Evolutionary conservation across 495 filamentous ascomycete genomes (phyloP), one percentile per base, ranked within the genome.

Genomic region (Cudoniella acicularis): DNA sequence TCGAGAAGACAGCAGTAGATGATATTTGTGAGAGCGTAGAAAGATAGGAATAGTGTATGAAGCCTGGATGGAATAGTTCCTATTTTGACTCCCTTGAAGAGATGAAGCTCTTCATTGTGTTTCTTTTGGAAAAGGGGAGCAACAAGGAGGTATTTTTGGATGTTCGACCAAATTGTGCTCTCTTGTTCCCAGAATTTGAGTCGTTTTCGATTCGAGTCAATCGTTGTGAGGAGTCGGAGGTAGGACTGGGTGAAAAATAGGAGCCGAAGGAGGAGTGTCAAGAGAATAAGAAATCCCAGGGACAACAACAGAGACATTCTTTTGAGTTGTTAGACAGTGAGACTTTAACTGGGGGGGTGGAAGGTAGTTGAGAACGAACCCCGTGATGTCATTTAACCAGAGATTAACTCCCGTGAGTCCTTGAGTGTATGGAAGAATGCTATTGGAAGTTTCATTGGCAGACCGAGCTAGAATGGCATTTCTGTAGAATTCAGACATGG

Each of bases 31-130:
- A 70, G 69, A 11, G 88, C 67, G 68, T 87, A 89, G 9, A 77
- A 77, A 17, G 80, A 64, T 2, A 97, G 76, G 47, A 95, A 76
- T 41, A 93, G 61, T 2, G 79, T 77, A 66, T 97, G 90, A 49
- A 96, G 81, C 3, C 92, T 83, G 45, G 86, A 89, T 3, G 92
- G 92, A 1, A 96, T 73, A 1, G 86, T 91, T 26, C 93, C 93
- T 62, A 96, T 79, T 69, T 90, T 91, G 64, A 94, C 54, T 47
- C 85, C 87, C n/a, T 81, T 75, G 4, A 88, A 92, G 4, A 96
- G 71, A 61, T 84, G 84, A 64, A 95, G 82, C 69, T 94, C 92
- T 49, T 86, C 83, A 72, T 92, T 93, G 74, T 96, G 92, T 21
- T 91, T 83, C 60, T 79, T 87, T 11, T 81, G 80, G 70, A 90